Evolutionary conservation across 2,329 filamentous ascomycete species (phyloP).

Genomic region (Penicillium corylophilum): DNA sequence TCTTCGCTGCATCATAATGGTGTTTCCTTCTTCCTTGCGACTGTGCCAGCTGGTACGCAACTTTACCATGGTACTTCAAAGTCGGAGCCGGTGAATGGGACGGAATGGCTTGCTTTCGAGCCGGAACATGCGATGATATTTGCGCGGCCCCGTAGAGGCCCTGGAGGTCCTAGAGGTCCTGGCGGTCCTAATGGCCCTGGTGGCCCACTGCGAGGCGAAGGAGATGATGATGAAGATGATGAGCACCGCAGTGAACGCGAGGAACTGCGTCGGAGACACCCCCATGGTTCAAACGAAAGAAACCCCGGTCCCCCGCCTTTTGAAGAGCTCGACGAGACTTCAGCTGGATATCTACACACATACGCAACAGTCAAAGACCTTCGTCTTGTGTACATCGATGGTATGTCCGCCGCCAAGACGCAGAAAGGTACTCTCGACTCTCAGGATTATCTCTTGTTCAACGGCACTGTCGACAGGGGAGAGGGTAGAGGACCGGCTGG

Average conservation of each 20-base stretch:
- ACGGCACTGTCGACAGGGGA: slow-evolving; percentile 23
- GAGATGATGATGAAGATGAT: background rate
- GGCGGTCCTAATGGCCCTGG: background rate
- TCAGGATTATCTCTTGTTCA: slow-evolving; percentile 62
- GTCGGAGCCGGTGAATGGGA: slow-evolving; percentile 50
- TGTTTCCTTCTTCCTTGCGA: slow-evolving; percentile 67
- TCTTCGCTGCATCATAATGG: slow-evolving; percentile 73
- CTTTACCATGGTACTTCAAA: slow-evolving; percentile 64
- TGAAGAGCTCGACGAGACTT: background rate
- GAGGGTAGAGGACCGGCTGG: background rate
- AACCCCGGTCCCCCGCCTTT: background rate
- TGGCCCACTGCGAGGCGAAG: background rate
- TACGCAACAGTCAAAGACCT: slow-evolving; percentile 61
- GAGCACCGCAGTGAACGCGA: slow-evolving; percentile 4
- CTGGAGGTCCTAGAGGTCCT: slow-evolving; percentile 1
- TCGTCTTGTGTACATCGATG: slow-evolving; percentile 67
- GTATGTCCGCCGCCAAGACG: slow-evolving; percentile 67
- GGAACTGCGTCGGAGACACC: slow-evolving; percentile 11
- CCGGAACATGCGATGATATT: slow-evolving; percentile 70
- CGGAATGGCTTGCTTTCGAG: slow-evolving; percentile 75
- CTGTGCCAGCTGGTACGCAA: slow-evolving; percentile 62
- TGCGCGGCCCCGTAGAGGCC: slow-evolving; percentile 39
- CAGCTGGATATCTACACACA: slow-evolving; percentile 62
- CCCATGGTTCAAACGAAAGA: background rate
- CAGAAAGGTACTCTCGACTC: slow-evolving; percentile 65